Conservation (phyloP, 2,329 filamentous ascomycete species). For the Alternaria sp. region DNA sequence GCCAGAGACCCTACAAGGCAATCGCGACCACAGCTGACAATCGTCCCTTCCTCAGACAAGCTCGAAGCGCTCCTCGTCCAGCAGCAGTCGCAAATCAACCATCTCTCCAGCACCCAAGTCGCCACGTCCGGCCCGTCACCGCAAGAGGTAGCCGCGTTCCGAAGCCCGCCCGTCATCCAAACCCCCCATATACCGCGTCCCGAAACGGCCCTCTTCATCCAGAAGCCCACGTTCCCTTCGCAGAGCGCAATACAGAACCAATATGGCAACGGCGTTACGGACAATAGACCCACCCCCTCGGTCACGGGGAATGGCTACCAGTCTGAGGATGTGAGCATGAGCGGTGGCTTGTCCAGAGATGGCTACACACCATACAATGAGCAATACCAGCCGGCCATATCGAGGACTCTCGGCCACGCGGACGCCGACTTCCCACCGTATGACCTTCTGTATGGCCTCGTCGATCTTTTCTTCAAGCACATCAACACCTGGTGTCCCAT, state of each 20-base stretch:
- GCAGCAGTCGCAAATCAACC: slow-evolving; percentile 56
- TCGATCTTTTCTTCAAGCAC: slow-evolving; percentile 69
- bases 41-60: slow-evolving; percentile 47
- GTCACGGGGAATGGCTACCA: slow-evolving; percentile 40
- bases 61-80: slow-evolving; percentile 53
- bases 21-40: slow-evolving; percentile 6
- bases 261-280: slow-evolving; percentile 49
- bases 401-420: slow-evolving; percentile 32
- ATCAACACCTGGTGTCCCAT: slow-evolving; percentile 80
- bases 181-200: slow-evolving; percentile 52
- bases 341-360: slow-evolving; percentile 36
- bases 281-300: slow-evolving; percentile 29
- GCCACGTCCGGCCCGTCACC: slow-evolving; percentile 33
- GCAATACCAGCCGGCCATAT: slow-evolving; percentile 37
- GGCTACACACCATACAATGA: slow-evolving; percentile 39
- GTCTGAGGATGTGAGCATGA: slow-evolving; percentile 33
- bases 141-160: slow-evolving; percentile 43
- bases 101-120: slow-evolving; percentile 45
- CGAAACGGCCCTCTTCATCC: slow-evolving; percentile 55
- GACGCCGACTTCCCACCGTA: slow-evolving; percentile 63
- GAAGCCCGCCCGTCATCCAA: slow-evolving; percentile 45
- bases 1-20: not conserved
- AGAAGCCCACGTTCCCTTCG: slow-evolving; percentile 50
- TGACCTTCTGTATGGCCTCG: slow-evolving; percentile 65
- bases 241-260: slow-evolving; percentile 40